phyloP scores from a whole-genome alignment of 345 rosid species.

The Pugionium dolabratum region DNA sequence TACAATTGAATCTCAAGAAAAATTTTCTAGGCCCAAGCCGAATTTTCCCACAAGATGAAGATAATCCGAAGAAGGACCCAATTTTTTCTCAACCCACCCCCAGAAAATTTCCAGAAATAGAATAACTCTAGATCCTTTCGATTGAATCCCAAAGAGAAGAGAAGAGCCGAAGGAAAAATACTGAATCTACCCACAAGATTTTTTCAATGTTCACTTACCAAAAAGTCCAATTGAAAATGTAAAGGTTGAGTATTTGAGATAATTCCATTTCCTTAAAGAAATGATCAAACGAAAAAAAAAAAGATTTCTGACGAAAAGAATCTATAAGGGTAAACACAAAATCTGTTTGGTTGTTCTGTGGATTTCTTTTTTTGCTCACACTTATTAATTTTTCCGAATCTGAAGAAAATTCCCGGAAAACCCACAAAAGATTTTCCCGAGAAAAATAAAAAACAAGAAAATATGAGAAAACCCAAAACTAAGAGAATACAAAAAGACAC shows the following conservation, averaged over 20 bases:
- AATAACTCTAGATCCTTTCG: not conserved
- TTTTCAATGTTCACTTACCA: conserved; percentile 14
- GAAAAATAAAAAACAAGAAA: conserved; percentile 22
- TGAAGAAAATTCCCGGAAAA: conserved; percentile 40
- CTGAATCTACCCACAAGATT: conserved; percentile 15
- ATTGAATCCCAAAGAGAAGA: conserved; percentile 4
- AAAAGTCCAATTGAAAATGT: not conserved
- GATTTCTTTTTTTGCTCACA: not conserved
- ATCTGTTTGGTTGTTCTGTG: conserved; percentile 21
- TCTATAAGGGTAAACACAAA: conserved; percentile 30
- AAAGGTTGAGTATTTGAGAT: conserved; percentile 24
- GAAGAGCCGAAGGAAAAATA: not conserved
- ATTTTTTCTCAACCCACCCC: no score
- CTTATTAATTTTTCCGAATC: conserved; percentile 17
- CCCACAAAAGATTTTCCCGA: conserved; percentile 34
- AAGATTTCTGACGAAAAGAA: conserved; percentile 24
- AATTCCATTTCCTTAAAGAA: not conserved
- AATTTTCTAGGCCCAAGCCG: no score
- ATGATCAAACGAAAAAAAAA: conserved; percentile 17
- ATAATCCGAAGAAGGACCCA: not conserved
- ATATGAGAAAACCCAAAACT: conserved; percentile 2
- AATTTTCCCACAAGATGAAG: not conserved
- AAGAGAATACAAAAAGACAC: conserved; percentile 29
- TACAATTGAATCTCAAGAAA: not conserved
- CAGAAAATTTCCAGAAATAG: not conserved